Conservation (phyloP, 2,329 filamentous ascomycete species). For the Stemphylium vesicarium region DNA sequence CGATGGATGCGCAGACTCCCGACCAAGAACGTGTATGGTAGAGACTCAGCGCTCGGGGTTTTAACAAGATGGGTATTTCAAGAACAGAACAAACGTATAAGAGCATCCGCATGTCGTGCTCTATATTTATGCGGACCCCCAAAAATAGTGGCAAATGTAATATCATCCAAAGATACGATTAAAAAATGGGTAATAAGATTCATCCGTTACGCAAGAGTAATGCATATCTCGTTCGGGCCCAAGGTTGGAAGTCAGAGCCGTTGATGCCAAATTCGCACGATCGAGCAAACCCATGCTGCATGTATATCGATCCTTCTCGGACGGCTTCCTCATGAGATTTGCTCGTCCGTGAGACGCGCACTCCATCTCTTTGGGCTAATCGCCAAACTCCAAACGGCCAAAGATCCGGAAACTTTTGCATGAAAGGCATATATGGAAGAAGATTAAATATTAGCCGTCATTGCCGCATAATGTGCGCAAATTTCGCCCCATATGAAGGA, state of each 20-base stretch:
- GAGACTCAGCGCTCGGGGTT: neutral
- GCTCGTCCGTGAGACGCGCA: neutral
- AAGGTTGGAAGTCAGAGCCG: neutral
- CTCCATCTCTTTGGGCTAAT: neutral
- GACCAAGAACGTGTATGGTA: neutral
- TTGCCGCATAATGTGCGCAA: slow-evolving; percentile 6
- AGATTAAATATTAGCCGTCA: slow-evolving; percentile 3
- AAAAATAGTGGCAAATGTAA: neutral
- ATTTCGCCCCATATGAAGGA: neutral
- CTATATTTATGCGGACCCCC: neutral
- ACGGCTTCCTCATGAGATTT: neutral
- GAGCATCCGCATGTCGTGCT: neutral
- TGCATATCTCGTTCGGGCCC: neutral
- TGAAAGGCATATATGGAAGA: neutral
- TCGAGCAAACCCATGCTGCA: neutral
- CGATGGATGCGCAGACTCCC: too few relatives aligned
- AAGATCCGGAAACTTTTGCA: neutral
- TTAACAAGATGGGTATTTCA: neutral
- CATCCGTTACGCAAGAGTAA: neutral
- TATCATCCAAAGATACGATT: neutral
- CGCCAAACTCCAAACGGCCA: slow-evolving; percentile 1
- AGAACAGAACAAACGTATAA: neutral
- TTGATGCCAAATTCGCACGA: neutral
- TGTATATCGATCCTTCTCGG: neutral
- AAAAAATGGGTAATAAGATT: neutral